phyloP scores from a whole-genome alignment of 331 rosid genomes.

The Quercus phellos region DNA sequence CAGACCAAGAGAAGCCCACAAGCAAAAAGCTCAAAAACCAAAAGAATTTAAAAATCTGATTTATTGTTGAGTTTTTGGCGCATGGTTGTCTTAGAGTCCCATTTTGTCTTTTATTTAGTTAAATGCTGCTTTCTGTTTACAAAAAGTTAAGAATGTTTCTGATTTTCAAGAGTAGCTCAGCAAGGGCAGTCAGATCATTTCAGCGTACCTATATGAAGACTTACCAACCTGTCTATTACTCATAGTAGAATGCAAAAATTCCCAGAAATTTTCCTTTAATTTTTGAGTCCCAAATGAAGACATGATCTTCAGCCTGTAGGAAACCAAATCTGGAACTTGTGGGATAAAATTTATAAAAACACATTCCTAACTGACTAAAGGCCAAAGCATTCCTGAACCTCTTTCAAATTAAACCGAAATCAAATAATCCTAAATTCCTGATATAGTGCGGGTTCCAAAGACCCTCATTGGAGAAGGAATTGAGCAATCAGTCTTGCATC shows the following conservation, averaged over 20 bases:
- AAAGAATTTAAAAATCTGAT: background rate
- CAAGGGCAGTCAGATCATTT: background rate
- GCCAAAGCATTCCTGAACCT: background rate
- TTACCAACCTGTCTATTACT: background rate
- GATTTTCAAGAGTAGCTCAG: background rate
- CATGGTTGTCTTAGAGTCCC: background rate
- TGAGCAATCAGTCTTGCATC: background rate
- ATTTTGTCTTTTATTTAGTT: background rate
- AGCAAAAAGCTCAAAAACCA: background rate
- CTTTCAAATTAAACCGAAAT: background rate
- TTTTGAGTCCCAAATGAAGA: background rate
- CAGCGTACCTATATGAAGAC: background rate
- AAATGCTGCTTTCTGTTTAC: background rate
- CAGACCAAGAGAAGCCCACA: background rate
- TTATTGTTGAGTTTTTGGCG: background rate
- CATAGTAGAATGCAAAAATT: background rate
- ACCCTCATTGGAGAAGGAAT: background rate
- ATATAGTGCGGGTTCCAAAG: background rate
- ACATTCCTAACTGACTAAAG: background rate
- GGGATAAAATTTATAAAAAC: background rate
- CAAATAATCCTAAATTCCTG: background rate
- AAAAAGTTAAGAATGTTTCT: background rate
- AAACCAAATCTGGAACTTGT: background rate
- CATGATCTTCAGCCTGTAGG: background rate
- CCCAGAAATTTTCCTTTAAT: background rate